Evolutionary conservation across 1,284 basidiomycete genomes (phyloP).

Genomic region (Cutaneotrichosporon sp.): DNA sequence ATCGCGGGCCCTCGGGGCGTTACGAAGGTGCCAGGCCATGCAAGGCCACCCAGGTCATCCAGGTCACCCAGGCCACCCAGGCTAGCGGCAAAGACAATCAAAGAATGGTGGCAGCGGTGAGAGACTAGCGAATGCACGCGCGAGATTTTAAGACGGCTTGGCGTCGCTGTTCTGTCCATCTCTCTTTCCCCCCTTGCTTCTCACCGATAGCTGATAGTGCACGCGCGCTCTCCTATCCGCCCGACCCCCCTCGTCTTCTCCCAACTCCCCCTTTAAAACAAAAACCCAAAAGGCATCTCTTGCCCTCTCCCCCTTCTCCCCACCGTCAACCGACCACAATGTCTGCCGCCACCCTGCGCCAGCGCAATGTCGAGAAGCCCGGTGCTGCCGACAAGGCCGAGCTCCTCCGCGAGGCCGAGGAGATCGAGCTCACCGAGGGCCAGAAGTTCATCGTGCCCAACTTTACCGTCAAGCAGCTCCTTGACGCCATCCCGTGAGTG

Average conservation of each 20-base stretch:
- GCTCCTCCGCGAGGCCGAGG: constrained; percentile 48
- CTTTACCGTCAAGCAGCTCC: constrained; percentile 59
- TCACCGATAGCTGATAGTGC: not conserved
- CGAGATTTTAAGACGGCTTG: constrained; percentile 11
- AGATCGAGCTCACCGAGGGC: constrained; percentile 48
- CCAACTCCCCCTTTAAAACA: not conserved
- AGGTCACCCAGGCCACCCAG: too few relatives aligned
- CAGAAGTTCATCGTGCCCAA: constrained; percentile 53
- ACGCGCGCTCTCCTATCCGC: not conserved
- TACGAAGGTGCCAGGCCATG: too few relatives aligned
- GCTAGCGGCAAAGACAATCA: not conserved
- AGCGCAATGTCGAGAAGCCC: constrained; percentile 38
- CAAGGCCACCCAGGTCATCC: too few relatives aligned
- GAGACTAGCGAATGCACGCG: not conserved
- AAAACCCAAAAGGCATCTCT: not conserved
- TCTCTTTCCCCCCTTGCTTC: constrained; percentile 5
- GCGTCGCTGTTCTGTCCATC: not conserved
- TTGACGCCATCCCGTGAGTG: constrained; percentile 80
- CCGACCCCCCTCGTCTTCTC: not conserved
- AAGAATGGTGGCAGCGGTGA: not conserved
- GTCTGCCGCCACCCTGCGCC: constrained; percentile 45
- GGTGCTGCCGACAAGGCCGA: constrained; percentile 46
- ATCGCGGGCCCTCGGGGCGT: too few relatives aligned
- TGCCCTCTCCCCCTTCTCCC: not conserved
- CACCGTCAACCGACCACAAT: constrained; percentile 22